Evolutionary conservation across 768 basidiomycete genomes (phyloP), one percentile per base, ranked within the genome.

Genomic region (Mycena crocata): DNA sequence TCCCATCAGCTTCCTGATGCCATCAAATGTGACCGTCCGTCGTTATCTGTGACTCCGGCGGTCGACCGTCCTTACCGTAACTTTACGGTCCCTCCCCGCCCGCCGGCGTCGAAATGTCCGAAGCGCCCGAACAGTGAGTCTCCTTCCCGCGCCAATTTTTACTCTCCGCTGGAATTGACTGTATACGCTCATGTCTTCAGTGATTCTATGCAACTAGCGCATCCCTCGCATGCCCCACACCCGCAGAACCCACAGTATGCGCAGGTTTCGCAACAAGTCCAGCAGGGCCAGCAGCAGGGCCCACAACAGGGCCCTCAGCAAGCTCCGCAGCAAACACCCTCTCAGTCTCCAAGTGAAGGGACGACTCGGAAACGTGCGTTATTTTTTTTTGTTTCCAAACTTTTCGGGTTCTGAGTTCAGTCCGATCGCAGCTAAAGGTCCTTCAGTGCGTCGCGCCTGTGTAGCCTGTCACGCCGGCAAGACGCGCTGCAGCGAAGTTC

Each of bases 401-500:
- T 6, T 57, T 44, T 49, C 49, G 31, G 66, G 31, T 62, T 44
- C 49, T 42, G 31, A 60, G 31, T 62, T 51, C 61, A 71, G 64
- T 69, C 55, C 51, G 51, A 69, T 51, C 62, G 54, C 75, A 93
- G 91, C 91, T 66, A 93, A 94, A 79, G 90, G 90, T 46, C 92
- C 92, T 34, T 93, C 92, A 46, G 93, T 93, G 59, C 87, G 93
- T 69, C 85, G 93, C 68, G 93, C 93, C 1, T 94, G 93, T 69
- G 86, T 89, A 40, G 90, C 93, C 17, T 94, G 93, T 78, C 93
- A 94, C 77, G 82, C 91, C 55, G 93, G 93, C 56, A 94, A 94
- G 81, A 94, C 93, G 15, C 83, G 92, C 71, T 94, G 93, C 72
- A 93, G 91, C 71, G 93, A 94, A 79, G 88, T 88, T 35, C 84